Evolutionary conservation across 345 rosid genomes (phyloP).

Genomic region (Eucalyptus erythrocorys): DNA sequence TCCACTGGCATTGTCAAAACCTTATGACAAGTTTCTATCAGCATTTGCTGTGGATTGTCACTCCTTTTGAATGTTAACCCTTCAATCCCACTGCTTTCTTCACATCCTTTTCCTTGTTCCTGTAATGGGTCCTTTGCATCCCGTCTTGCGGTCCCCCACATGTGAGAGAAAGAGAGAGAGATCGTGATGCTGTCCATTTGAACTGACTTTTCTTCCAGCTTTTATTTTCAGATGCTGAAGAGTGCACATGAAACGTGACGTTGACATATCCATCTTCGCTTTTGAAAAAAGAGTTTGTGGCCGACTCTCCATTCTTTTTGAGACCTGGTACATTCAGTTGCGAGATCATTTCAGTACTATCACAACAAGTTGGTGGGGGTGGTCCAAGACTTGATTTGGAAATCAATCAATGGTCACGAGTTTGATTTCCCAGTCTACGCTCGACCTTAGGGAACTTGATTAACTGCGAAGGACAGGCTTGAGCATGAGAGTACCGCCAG

Average conservation of each 20-base stretch:
- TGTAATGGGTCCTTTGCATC: background rate
- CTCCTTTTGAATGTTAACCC: background rate
- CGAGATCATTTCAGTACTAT: background rate
- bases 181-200: background rate
- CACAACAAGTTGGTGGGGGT: background rate
- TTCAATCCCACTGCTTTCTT: background rate
- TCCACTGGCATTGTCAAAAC: background rate
- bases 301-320: background rate
- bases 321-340: background rate
- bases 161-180: background rate
- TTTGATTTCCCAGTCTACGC: background rate
- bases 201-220: background rate
- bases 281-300: background rate
- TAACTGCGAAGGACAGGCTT: background rate
- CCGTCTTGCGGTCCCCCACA: background rate
- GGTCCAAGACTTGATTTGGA: background rate
- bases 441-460: background rate
- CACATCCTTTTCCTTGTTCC: background rate
- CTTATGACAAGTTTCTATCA: conserved; percentile 4
- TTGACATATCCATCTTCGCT: background rate
- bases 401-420: background rate
- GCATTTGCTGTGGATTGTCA: conserved; percentile 3
- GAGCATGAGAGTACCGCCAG: background rate
- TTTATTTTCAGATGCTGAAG: background rate
- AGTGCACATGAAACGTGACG: background rate